Base-by-base conservation (phyloP, 2,329 filamentous ascomycete genomes). In the Peltaster fructicola region DNA sequence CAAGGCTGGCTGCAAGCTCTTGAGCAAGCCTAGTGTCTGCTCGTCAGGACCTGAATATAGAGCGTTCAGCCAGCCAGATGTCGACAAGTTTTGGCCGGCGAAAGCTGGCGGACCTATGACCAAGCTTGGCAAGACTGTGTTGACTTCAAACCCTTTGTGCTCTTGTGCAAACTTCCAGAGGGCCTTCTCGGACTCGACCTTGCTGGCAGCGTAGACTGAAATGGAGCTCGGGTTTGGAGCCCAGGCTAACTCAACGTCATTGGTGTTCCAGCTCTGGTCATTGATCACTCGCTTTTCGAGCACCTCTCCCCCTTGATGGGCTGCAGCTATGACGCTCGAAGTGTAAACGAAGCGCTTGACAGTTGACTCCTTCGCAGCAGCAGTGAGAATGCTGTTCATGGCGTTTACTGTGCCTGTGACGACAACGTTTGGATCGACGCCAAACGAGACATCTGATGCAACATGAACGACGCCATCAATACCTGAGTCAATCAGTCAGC, bases 81-180 rank as follows among this genome's bases (percentile, higher is more conserved):
- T n/a, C n/a, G n/a, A n/a, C n/a, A n/a, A n/a, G n/a, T n/a, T n/a
- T n/a, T n/a, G n/a, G n/a, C n/a, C n/a, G n/a, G n/a, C n/a, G n/a
- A n/a, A n/a, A n/a, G n/a, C n/a, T n/a, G n/a, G n/a, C n/a, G 18
- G 18, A 17, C 41, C 41, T 25, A 38, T 36, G 13, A 41, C 41
- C 27, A 31, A 36, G 24, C 43, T 41, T 3, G 43, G 43, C 8
- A 43, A 29, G 3, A 45, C 33, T 5, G 52, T 40, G 26, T 62
- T 60, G 10, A 58, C 46, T 4, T 49, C 47, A 31, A 65, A 64
- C 0, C 27, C 15, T 0, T 57, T 53, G 8, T 55, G 52, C 20
- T 58, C 49, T 20, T 50, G 36, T 12, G 59, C 37, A 36, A 53
- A 64, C 19, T 53, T 51, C 56, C 58, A 62, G 8, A 57, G 39